Evolutionary conservation across 1,284 basidiomycete species (phyloP), one percentile per base, ranked within the genome.

Genomic region (Cutaneotrichosporon sp.): DNA sequence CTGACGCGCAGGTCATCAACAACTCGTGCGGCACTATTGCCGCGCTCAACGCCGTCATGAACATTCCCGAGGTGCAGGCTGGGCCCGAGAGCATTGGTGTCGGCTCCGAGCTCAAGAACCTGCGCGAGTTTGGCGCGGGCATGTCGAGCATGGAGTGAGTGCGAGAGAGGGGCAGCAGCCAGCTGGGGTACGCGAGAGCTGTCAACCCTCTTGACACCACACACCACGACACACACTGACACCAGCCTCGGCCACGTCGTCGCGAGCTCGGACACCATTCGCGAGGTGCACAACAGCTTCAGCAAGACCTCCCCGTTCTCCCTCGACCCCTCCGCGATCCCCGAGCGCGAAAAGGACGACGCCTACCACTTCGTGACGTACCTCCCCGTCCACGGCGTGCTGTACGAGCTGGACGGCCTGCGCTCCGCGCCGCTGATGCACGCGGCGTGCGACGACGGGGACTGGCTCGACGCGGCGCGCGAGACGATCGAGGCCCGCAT

Each of bases 321-420:
- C 2, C 87, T 93, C 65, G 91, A 93, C 73, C 89, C 55, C 79
- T 89, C 57, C 16, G 67, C 73, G 29, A 70, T 72, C 36, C 71
- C 75, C 34, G 71, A 79, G 31, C 85, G 88, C 3, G 89, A 86
- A 67, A 89, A 87, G 63, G 91, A 93, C 72, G 93, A 95, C 69
- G 92, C 92, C 13, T 97, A 94, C 79, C 93, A 97, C 72, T 95
- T 95, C 72, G 87, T 95, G 49, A 87, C 93, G 6, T 97, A 95
- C 77, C 79, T 94, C 52, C 94, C 94, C 4, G 82, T 88, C 51
- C 84, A 87, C 75, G 93, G 90, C 14, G 83, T 85, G 33, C 80
- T 97, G 53, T 95, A 93, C 78, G 94, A 97, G 79, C 83, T 97
- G 34, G 94, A 97, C 75, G 93, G 93, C 4, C 80, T 97, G 66